These are phyloP conservation scores for Ceratocystis lukuohia DNA, from an alignment of 2,329 filamentous ascomycete species.

Conservation along the genomic window DNA sequence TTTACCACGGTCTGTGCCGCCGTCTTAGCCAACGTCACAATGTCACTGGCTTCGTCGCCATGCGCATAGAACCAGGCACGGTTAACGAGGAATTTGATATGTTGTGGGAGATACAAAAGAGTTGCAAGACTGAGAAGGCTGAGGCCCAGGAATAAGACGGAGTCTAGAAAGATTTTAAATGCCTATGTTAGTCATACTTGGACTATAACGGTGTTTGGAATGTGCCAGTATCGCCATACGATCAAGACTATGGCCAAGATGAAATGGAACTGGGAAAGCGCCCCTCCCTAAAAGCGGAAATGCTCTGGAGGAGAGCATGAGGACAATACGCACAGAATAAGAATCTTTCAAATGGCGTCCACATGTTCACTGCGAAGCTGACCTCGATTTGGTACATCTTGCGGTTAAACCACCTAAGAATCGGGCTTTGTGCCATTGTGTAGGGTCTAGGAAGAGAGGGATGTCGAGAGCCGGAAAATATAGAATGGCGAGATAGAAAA, in stretches of 20 bases:
- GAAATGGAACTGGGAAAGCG: background rate
- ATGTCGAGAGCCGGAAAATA: background rate
- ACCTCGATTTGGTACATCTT: constrained; percentile 99
- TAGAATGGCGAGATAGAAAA: background rate
- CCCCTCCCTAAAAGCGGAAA: background rate
- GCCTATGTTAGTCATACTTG: background rate
- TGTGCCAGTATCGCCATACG: constrained; percentile 1
- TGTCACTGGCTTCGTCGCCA: constrained; percentile 52
- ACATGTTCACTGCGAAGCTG: constrained; percentile 93
- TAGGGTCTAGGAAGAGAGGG: background rate
- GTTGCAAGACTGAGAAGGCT: constrained; percentile 76
- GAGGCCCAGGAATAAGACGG: constrained; percentile 78
- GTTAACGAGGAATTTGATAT: constrained; percentile 67
- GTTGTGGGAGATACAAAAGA: constrained; percentile 85
- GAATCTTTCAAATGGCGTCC: constrained; percentile 90
- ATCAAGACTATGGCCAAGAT: background rate
- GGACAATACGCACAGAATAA: constrained; percentile 67
- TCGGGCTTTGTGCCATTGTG: constrained; percentile 18
- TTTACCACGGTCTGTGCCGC: constrained; percentile 26
- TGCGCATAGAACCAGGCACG: constrained; percentile 92
- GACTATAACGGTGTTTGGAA: constrained; percentile 7
- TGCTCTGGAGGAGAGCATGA: too few species aligned
- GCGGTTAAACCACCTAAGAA: constrained; percentile 58
- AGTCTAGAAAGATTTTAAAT: constrained; percentile 44
- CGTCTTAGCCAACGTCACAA: constrained; percentile 35